Percentiles rank a stretch among this genome's conserved stretches.
Evolutionary conservation across 1,284 basidiomycete species (phyloP).

Genomic region (Gomphus bonarii): DNA sequence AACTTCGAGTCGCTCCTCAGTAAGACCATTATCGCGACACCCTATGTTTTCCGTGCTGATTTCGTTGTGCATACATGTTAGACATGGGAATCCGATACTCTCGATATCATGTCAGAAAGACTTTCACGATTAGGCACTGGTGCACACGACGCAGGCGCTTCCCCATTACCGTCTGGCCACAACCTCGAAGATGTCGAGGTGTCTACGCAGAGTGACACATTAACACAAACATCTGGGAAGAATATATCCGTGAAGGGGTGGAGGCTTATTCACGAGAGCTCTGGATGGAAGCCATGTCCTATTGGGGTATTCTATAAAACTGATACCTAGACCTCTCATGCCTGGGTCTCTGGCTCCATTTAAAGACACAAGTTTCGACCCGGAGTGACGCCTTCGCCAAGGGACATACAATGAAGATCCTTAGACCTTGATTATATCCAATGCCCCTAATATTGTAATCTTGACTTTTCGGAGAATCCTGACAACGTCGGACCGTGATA

Average conservation of each 20-base stretch:
- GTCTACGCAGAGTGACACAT: not conserved
- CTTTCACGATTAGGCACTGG: constrained; percentile 28
- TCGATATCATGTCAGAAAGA: constrained; percentile 45
- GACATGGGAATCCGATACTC: constrained; percentile 38
- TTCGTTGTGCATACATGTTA: constrained; percentile 15
- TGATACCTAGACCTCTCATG: not conserved
- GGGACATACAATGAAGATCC: too few relatives aligned
- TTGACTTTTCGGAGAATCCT: too few relatives aligned
- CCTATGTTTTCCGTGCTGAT: not conserved
- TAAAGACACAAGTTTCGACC: not conserved
- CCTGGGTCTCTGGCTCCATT: not conserved
- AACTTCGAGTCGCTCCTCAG: constrained; percentile 6
- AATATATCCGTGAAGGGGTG: not conserved
- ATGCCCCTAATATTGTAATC: too few relatives aligned
- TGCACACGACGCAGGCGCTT: not conserved
- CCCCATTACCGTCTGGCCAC: not conserved
- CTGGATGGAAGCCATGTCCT: not conserved
- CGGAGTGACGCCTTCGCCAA: too few relatives aligned
- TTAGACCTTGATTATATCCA: too few relatives aligned
- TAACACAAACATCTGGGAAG: not conserved
- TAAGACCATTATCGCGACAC: constrained; percentile 11
- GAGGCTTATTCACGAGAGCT: not conserved
- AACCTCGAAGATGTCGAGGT: not conserved
- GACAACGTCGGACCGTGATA: not conserved
- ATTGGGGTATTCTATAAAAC: not conserved